Evolutionary conservation across 768 basidiomycete species (phyloP), one percentile per base, ranked within the genome.

Genomic region (Lanmaoa rubissima): DNA sequence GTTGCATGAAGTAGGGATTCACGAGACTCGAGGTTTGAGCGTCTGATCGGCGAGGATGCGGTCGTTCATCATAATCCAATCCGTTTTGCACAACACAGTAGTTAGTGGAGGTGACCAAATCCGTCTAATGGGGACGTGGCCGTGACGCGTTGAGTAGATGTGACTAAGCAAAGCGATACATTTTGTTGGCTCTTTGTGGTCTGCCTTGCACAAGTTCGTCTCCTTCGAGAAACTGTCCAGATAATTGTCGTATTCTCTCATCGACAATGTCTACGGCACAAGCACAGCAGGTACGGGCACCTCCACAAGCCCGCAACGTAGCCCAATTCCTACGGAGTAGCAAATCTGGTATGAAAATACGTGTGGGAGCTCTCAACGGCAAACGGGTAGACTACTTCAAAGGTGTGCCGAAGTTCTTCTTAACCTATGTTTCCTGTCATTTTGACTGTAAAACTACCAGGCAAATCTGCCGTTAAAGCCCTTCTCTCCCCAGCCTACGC

Each of bases 351-450:
- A 85, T 98, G 65, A 98, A 97, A 78, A 82, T 87, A 52, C 82
- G 92, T 61, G 87, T 89, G 11, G 97, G 97, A 21, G 89, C 94
- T 10, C 75, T 98, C 66, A 92, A 92, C 64, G 96, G 96, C 24
- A 97, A 96, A 74, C 87, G 96, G 36, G 76, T 95, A 50, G 96
- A 98, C 73, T 99, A 98, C 76, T 99, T 98, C 81, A 99, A 94
- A 79, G 97, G 96, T 94, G 50, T 63, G 80, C 34, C 35, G 26
- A 24, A 12, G 1, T 19, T 21, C 28, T 24, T 32, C 26, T 26
- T 24, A 0, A 2, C 41, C 16, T 13, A 9, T 21, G 13, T 31
- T 36, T 43, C 8, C 9, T 12, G 4, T 14, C 38, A 1, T 31
- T 14, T 26, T 51, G 24, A 60, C 45, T 14, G 7, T 24, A 34